A percentile compares a stretch with the other conserved stretches of the same genome.
These are phyloP conservation scores for Apiotrichum laibachii DNA, from an alignment of 1,284 basidiomycete genomes.

Conservation along the genomic window DNA sequence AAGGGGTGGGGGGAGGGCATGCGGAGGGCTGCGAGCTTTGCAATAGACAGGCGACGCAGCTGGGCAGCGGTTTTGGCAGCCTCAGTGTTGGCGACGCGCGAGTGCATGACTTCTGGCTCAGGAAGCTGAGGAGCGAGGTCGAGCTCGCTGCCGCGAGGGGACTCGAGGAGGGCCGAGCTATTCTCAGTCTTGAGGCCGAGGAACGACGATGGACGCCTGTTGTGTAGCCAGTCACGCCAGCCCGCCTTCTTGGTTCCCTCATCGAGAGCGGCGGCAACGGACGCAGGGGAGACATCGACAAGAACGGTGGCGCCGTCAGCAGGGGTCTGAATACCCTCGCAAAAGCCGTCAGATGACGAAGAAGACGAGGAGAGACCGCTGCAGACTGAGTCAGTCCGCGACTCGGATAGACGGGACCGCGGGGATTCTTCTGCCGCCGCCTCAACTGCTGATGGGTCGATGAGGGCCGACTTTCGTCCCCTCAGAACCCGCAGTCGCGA, in stretches of 20 bases:
- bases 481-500: constrained; percentile 8
- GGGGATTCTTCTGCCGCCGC: background rate
- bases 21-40: constrained; percentile 37
- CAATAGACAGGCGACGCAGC: constrained; percentile 36
- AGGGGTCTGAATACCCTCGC: constrained; percentile 40
- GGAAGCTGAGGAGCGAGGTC: constrained; percentile 11
- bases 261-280: constrained; percentile 9
- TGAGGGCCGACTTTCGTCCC: constrained; percentile 10
- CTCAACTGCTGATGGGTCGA: background rate
- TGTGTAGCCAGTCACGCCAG: constrained; percentile 22
- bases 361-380: constrained; percentile 28
- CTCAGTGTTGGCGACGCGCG: constrained; percentile 6
- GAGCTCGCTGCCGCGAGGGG: constrained; percentile 10
- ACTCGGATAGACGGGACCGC: constrained; percentile 5
- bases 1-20: constrained; percentile 46
- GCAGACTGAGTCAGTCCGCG: constrained; percentile 32
- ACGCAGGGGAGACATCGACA: constrained; percentile 21
- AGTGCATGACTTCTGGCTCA: background rate
- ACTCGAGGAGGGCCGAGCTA: constrained; percentile 13
- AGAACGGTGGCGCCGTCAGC: constrained; percentile 15
- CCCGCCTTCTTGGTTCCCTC: constrained; percentile 10
- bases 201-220: constrained; percentile 14
- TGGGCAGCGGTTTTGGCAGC: constrained; percentile 24
- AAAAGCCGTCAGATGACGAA: constrained; percentile 28
- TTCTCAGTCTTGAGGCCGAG: constrained; percentile 14